Base-by-base conservation (phyloP, 371 early-diverging fungal species). In the Nematocida sp. region DNA sequence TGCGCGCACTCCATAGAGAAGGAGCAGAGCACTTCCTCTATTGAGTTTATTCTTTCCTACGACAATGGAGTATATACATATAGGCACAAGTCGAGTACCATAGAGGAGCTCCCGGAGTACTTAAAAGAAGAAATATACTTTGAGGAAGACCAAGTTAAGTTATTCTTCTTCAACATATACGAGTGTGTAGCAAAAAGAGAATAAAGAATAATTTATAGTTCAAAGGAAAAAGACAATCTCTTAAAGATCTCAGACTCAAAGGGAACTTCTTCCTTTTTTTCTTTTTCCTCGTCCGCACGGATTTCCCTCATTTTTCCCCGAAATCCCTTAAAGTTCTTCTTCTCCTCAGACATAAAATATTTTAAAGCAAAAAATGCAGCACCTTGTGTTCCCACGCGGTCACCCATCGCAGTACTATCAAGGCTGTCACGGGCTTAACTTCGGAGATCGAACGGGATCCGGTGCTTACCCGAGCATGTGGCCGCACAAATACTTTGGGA, bases 151-250 rank as follows among this genome's bases (percentile, higher is more conserved):
- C 79, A 81, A 54, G 30, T 81, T 40, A 57, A 68, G 26, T 57
- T 65, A 18, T 81, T 81, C 59, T 81, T 81, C 66, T 81, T 77
- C 61, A 81, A 79, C 39, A 66, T 81, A 13, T 68, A 68, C 59
- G 60, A 68, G 33, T 55, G 55, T 32, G 55, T 68, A n/a, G 57
- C 55, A 3, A 55, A 39, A 39, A 35, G 35, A 2, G 66, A 66
- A 55, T 55, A 57, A 66, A 56, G 66, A 66, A 55, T 55, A 57
- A 66, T 26, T 65, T 26, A 61, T 7, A 61, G 45, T 20, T 45
- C 45, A 45, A 56, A 32, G 45, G 45, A 45, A 13, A 20, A 13
- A 13, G 45, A 45, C 20, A 45, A 20, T 45, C 45, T 45, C 20
- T 20, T 45, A 45, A 45, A 45, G 13, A 45, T 20, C 20, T 45